Percentiles rank a stretch among this genome's conserved stretches.
Conservation (phyloP, 2,329 filamentous ascomycete genomes). For the Fonsecaea erecta region DNA sequence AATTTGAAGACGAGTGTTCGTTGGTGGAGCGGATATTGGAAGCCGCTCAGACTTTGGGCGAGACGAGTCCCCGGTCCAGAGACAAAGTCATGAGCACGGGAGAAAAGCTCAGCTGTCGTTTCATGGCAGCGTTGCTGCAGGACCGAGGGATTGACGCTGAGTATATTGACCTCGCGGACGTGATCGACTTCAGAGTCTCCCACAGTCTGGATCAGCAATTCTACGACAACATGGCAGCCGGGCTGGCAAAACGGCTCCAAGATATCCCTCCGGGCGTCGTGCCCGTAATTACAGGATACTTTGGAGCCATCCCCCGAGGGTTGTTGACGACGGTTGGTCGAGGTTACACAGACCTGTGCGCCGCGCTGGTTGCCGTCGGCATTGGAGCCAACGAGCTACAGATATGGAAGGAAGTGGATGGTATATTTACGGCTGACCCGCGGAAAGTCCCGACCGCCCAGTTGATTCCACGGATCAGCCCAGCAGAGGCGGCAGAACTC, state of each 20-base stretch:
- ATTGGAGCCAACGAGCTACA: conserved; percentile 87
- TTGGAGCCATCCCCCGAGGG: conserved; percentile 88
- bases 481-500: conserved; percentile 91
- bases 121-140: conserved; percentile 82
- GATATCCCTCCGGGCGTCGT: conserved; percentile 67
- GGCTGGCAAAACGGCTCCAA: conserved; percentile 67
- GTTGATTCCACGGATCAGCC: conserved; percentile 85
- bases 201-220: conserved; percentile 68
- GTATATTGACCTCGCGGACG: conserved; percentile 86
- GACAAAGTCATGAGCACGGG: conserved; percentile 92
- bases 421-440: conserved; percentile 86
- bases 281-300: conserved; percentile 88
- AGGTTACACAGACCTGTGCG: conserved; percentile 95
- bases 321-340: conserved; percentile 90
- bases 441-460: conserved; percentile 91
- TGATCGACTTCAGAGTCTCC: conserved; percentile 69
- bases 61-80: conserved; percentile 77
- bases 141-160: conserved; percentile 82
- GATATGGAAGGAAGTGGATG: conserved; percentile 99
- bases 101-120: conserved; percentile 91
- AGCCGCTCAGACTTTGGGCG: conserved; percentile 64
- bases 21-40: conserved; percentile 76
- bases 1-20: conserved; percentile 78
- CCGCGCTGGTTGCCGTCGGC: conserved; percentile 87
- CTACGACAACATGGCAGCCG: conserved; percentile 67